Conservation (phyloP, 495 filamentous ascomycete species). For the Lophiostoma macrostomum region DNA sequence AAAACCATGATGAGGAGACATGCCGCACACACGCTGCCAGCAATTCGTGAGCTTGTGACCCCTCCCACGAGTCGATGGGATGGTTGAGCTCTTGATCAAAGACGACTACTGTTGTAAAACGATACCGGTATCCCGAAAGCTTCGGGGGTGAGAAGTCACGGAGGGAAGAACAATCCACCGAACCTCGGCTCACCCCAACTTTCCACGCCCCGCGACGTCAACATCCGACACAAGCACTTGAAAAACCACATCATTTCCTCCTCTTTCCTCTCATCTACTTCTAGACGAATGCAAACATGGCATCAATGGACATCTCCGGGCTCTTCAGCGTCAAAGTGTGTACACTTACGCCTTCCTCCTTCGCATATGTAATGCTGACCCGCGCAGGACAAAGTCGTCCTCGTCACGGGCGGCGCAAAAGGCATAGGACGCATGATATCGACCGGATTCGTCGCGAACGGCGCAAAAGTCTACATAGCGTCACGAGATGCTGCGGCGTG, state of each 20-base stretch:
- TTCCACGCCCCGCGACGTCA: background rate
- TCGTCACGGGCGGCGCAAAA: constrained; percentile 40
- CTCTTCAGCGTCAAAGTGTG: constrained; percentile 38
- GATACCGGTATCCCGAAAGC: no score
- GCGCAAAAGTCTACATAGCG: constrained; percentile 66
- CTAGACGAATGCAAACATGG: background rate
- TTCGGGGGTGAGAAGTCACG: no score
- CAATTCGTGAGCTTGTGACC: no score
- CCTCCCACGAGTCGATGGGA: no score
- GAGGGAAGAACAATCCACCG: constrained; percentile 20
- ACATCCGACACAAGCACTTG: no score
- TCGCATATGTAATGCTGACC: constrained; percentile 2
- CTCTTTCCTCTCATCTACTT: constrained; percentile 1
- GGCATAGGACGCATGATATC: constrained; percentile 41
- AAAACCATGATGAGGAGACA: no score
- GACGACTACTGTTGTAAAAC: no score
- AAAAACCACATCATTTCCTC: no score
- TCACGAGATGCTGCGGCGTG: constrained; percentile 65
- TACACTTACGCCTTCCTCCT: background rate
- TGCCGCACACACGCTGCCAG: no score
- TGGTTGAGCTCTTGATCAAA: no score
- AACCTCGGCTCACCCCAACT: constrained; percentile 28
- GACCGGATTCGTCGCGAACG: constrained; percentile 37
- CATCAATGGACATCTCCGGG: constrained; percentile 31
- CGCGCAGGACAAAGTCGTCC: constrained; percentile 36